phyloP scores from a whole-genome alignment of 768 basidiomycete genomes.

The Fibroporia radiculosa region DNA sequence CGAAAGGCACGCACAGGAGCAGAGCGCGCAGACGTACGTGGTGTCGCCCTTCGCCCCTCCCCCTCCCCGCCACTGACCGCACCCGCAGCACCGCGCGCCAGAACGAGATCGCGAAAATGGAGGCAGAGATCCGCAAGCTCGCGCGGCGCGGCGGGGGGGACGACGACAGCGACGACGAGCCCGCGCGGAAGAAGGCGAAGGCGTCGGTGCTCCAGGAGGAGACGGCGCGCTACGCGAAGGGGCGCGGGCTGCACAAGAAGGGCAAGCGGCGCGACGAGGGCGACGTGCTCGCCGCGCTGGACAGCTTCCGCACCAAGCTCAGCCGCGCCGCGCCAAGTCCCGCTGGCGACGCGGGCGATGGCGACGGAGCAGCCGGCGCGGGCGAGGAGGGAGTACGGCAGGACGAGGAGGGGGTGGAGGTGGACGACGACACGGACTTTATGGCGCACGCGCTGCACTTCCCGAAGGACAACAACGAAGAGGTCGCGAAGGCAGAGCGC shows the following conservation, averaged over 20 bases:
- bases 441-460: slow-evolving; percentile 66
- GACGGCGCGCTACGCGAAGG: slow-evolving; percentile 71
- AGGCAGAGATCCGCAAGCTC: slow-evolving; percentile 78
- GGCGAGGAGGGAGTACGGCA: neutral
- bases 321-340: slow-evolving; percentile 27
- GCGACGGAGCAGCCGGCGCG: neutral
- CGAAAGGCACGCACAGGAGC: slow-evolving; percentile 67
- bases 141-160: slow-evolving; percentile 38
- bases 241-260: slow-evolving; percentile 49
- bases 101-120: slow-evolving; percentile 80
- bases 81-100: slow-evolving; percentile 50
- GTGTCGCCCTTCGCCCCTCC: too few relatives aligned
- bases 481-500: slow-evolving; percentile 66
- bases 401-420: slow-evolving; percentile 46
- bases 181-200: slow-evolving; percentile 50
- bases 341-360: slow-evolving; percentile 13
- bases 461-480: slow-evolving; percentile 73
- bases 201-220: slow-evolving; percentile 77
- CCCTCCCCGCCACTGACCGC: slow-evolving; percentile 5
- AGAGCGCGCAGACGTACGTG: slow-evolving; percentile 43
- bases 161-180: slow-evolving; percentile 60
- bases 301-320: slow-evolving; percentile 65
- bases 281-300: slow-evolving; percentile 60
- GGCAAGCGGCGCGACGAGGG: slow-evolving; percentile 59
- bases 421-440: slow-evolving; percentile 73